These are phyloP conservation scores for Boletus sensibilis DNA, from an alignment of 768 basidiomycete genomes.

Conservation along the genomic window DNA sequence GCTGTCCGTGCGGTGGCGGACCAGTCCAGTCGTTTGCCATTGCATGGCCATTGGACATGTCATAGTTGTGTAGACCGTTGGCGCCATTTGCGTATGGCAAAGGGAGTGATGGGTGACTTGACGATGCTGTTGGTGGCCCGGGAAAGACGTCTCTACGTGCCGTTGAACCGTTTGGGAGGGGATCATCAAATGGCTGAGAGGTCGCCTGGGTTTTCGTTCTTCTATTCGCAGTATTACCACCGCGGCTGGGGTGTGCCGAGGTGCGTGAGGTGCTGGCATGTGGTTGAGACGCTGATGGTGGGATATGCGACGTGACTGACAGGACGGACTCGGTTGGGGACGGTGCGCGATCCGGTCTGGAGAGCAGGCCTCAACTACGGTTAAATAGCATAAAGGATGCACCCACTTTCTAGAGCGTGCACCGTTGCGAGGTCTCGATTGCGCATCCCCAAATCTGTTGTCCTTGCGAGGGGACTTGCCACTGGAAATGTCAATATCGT, in stretches of 20 bases:
- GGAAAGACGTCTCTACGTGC: constrained; percentile 45
- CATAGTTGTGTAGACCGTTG: constrained; percentile 42
- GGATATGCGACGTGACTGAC: constrained; percentile 68
- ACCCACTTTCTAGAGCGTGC: constrained; percentile 63
- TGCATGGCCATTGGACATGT: constrained; percentile 36
- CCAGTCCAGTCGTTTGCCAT: constrained; percentile 48
- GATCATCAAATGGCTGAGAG: constrained; percentile 40
- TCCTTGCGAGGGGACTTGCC: constrained; percentile 66
- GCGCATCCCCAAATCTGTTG: constrained; percentile 40
- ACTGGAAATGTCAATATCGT: constrained; percentile 55
- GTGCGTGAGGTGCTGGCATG: constrained; percentile 28
- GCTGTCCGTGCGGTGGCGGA: constrained; percentile 48
- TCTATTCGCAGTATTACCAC: constrained; percentile 37
- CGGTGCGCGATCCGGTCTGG: constrained; percentile 59
- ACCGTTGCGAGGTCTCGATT: constrained; percentile 50
- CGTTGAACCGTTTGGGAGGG: constrained; percentile 40
- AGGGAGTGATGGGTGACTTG: constrained; percentile 56
- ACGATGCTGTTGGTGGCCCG: constrained; percentile 49
- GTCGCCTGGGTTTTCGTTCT: constrained; percentile 41
- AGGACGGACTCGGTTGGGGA: constrained; percentile 75
- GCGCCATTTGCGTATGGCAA: constrained; percentile 38
- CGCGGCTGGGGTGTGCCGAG: constrained; percentile 33
- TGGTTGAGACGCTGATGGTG: constrained; percentile 35
- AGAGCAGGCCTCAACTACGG: constrained; percentile 1
- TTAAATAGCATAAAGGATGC: not conserved